Evolutionary conservation across 2,329 filamentous ascomycete genomes (phyloP).

Genomic region (Aspergillus tamarii): DNA sequence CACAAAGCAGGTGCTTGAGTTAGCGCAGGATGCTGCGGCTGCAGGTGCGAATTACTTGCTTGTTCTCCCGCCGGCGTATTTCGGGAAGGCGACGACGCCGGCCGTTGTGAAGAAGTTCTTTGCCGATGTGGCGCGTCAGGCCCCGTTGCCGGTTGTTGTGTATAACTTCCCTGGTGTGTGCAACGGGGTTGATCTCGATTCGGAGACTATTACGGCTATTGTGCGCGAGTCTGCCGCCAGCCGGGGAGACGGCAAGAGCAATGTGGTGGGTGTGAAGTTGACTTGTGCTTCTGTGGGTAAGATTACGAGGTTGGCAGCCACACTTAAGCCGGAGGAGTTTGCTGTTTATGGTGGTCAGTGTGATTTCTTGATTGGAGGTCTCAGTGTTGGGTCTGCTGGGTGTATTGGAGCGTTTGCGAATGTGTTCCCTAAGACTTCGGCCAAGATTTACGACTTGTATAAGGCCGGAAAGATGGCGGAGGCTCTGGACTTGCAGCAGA

Average conservation of each 20-base stretch:
- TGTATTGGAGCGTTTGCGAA: constrained; percentile 63
- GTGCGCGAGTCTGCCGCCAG: constrained; percentile 47
- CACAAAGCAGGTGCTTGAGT: constrained; percentile 65
- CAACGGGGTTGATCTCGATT: constrained; percentile 70
- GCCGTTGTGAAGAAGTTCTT: constrained; percentile 64
- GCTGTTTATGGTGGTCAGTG: constrained; percentile 72
- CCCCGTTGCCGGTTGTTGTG: constrained; percentile 62
- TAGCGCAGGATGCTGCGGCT: constrained; percentile 59
- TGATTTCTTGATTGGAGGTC: constrained; percentile 65
- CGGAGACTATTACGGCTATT: constrained; percentile 60
- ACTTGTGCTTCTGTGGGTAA: constrained; percentile 67
- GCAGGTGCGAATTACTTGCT: constrained; percentile 66
- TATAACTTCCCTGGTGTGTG: constrained; percentile 73
- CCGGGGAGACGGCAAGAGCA: constrained; percentile 44
- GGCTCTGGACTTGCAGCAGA: constrained; percentile 63
- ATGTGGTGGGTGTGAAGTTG: constrained; percentile 67
- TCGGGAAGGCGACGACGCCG: constrained; percentile 63
- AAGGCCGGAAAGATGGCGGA: constrained; percentile 59
- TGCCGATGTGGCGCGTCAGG: constrained; percentile 56
- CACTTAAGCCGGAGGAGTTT: constrained; percentile 60
- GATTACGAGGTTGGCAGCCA: constrained; percentile 59
- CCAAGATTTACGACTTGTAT: constrained; percentile 65
- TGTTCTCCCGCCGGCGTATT: constrained; percentile 66
- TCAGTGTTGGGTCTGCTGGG: constrained; percentile 57
- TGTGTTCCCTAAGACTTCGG: constrained; percentile 59